Evolutionary conservation across 345 rosid species (phyloP).

Genomic region (Jatropha curcas): DNA sequence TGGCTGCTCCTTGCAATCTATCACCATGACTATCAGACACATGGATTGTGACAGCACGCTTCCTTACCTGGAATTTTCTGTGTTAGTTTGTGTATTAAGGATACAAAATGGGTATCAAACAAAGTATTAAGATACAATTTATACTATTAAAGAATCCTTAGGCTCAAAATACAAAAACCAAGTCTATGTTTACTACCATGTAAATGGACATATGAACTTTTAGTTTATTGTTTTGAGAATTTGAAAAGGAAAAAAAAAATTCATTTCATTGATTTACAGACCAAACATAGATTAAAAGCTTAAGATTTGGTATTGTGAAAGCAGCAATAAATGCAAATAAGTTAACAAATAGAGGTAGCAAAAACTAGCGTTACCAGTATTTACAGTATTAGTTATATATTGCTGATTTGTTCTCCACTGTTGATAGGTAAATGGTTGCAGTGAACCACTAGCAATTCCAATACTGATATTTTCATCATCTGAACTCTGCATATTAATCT

Average conservation of each 20-base stretch:
- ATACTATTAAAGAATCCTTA: no score
- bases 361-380: not conserved
- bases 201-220: no score
- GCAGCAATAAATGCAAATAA: not conserved
- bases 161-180: no score
- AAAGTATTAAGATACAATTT: no score
- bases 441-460: constrained; percentile 47
- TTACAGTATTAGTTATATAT: constrained; percentile 54
- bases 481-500: constrained; percentile 56
- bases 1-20: constrained; percentile 50
- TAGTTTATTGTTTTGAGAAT: no score
- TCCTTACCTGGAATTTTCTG: constrained; percentile 52
- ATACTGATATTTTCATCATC: constrained; percentile 35
- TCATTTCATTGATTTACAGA: no score
- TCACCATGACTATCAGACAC: constrained; percentile 57
- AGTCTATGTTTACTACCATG: no score
- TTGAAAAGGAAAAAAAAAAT: no score
- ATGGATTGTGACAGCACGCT: constrained; percentile 66
- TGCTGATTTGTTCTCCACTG: constrained; percentile 74
- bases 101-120: no score
- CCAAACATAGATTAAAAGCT: no score
- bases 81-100: no score
- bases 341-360: no score
- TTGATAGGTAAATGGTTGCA: constrained; percentile 69
- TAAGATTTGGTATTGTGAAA: not conserved